Base-by-base conservation (phyloP, 352 stramenopile genomes). In the Pythium dissotocum region DNA sequence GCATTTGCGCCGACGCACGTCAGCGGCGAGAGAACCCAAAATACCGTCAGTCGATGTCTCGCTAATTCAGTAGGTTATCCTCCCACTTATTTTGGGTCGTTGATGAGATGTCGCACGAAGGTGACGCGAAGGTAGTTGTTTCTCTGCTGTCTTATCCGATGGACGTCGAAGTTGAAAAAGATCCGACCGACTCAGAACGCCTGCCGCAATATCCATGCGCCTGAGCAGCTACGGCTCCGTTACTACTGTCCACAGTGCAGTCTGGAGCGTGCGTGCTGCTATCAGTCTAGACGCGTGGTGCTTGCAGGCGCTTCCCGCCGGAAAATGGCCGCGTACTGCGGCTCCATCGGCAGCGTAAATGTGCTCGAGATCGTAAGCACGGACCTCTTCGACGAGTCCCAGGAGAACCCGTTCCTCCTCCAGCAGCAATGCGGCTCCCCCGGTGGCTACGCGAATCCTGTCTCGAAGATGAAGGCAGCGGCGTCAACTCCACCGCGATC, bases 361-460 rank as follows among this genome's bases (percentile, higher is more conserved):
- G 80, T 91, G 63, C 63, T 89, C 53, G 73, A 85, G 55, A 80
- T 89, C 54, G 81, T 88, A 74, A 89, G 80, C 73, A 86, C 77
- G 1, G 83, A 91, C 30, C 62, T 90, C 56, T 90, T 90, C 48
- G 82, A 90, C 51, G 82, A 90, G 63, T 77, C 78, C 61, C 82
- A 90, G 66, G 82, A 90, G 69, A 90, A 90, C 60, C 82, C 82
- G 24, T 87, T 82, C 61, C 65, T 90, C 33, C 78, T 90, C 40
- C 66, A 80, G 36, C 59, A 73, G 48, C 53, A 57, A 18, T 52
- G 42, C 40, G 35, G 38, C 42, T 21, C 42, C 18, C 9, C 26
- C 33, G 3, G 14, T 21, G 53, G n/a, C 36, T 48, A 16, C 63
- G n/a, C 53, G 33, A 18, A 66, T 40, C n/a, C 32, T 24, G 16